phyloP scores from a whole-genome alignment of 2,329 filamentous ascomycete genomes.

The Exserohilum rostratum region DNA sequence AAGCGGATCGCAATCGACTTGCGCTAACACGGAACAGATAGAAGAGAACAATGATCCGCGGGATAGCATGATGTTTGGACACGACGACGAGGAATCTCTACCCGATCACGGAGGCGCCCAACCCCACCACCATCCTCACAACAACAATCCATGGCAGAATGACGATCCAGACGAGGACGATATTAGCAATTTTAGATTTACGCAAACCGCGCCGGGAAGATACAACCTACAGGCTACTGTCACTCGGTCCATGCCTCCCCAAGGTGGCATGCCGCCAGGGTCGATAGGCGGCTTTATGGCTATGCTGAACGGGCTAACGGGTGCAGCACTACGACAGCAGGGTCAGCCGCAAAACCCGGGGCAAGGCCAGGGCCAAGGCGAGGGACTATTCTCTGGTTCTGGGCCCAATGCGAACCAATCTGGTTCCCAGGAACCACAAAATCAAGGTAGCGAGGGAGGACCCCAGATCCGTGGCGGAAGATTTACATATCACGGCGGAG shows the following conservation, averaged over 20 bases:
- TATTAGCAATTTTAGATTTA: constrained; percentile 55
- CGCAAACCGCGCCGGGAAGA: constrained; percentile 41
- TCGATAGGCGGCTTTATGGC: constrained; percentile 52
- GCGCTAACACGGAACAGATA: constrained; percentile 47
- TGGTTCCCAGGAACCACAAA: constrained; percentile 23
- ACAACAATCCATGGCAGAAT: constrained; percentile 58
- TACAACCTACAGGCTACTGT: constrained; percentile 46
- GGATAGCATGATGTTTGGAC: constrained; percentile 38
- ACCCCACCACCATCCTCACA: constrained; percentile 44
- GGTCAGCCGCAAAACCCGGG: constrained; percentile 18
- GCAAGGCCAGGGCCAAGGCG: constrained; percentile 26
- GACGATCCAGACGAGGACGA: constrained; percentile 58
- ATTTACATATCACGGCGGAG: constrained; percentile 42
- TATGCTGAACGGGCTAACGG: constrained; percentile 55
- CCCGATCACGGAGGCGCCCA: constrained; percentile 34
- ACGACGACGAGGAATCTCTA: constrained; percentile 39
- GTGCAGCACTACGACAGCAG: constrained; percentile 35
- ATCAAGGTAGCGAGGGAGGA: constrained; percentile 17
- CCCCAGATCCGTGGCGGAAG: constrained; percentile 23
- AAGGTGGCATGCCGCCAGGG: constrained; percentile 26
- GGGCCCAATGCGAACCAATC: constrained; percentile 14
- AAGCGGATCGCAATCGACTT: constrained; percentile 1
- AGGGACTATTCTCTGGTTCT: constrained; percentile 21
- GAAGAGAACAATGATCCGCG: constrained; percentile 69
- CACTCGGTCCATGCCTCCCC: constrained; percentile 40